Evolutionary conservation across 2,329 filamentous ascomycete genomes (phyloP).

Genomic region (Microascus cirrosus): DNA sequence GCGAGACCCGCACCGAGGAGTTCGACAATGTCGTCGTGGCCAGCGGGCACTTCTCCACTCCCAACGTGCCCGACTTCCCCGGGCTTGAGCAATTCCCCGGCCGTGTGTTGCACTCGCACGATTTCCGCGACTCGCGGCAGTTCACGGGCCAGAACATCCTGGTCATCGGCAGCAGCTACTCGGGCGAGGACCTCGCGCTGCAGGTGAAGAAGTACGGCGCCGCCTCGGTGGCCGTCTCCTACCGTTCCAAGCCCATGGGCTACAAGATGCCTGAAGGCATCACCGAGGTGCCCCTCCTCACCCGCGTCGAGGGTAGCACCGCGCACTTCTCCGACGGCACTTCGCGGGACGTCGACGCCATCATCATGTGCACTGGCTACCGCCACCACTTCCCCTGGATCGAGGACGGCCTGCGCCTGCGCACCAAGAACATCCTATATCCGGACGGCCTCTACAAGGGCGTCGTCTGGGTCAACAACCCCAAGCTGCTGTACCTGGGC

Average conservation of each 20-base stretch:
- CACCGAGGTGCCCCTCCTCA: not conserved
- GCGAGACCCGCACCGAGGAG: not conserved
- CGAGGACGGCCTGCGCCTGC: conserved; percentile 46
- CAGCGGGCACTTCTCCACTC: conserved; percentile 55
- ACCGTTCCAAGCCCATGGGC: conserved; percentile 20
- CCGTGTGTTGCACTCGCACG: conserved; percentile 56
- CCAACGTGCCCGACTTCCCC: conserved; percentile 46
- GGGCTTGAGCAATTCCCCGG: conserved; percentile 47
- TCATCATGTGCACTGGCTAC: conserved; percentile 62
- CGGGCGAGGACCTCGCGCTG: conserved; percentile 47
- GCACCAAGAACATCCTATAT: conserved; percentile 16
- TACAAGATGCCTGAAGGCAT: not conserved
- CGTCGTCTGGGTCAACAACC: conserved; percentile 60
- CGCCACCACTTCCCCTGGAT: conserved; percentile 57
- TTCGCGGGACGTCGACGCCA: conserved; percentile 41
- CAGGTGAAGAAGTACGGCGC: conserved; percentile 38
- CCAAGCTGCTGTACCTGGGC: conserved; percentile 53
- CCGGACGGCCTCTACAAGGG: conserved; percentile 51
- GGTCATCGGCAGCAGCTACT: conserved; percentile 27
- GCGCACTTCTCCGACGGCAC: not conserved
- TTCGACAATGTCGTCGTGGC: conserved; percentile 59
- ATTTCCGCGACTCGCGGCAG: conserved; percentile 50
- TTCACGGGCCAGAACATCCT: conserved; percentile 33
- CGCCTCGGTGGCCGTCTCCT: conserved; percentile 28
- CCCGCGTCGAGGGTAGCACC: not conserved